Base-by-base conservation (phyloP, 2,329 filamentous ascomycete genomes). In the Clonostachys rosea region DNA sequence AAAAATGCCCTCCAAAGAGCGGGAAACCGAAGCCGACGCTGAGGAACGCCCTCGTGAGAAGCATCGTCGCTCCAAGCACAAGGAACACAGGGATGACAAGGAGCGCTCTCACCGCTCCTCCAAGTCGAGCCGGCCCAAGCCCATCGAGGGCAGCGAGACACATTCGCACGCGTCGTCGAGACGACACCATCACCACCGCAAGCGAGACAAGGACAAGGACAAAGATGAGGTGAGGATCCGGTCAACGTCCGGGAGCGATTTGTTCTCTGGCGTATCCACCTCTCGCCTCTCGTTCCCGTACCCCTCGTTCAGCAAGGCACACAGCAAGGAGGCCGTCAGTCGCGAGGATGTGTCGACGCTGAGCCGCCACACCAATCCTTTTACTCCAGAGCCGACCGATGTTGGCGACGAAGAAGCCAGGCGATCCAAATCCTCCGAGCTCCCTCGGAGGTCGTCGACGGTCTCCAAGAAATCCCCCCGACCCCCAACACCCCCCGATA, bases 271-370 rank as follows among this genome's bases (percentile, higher is more conserved):
- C 57, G 61, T 78, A 44, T 61, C 65, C 45, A 60, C 63, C 8
- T 61, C 60, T 18, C 74, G 75, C 30, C 62, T 73, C 34, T 78
- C 76, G 51, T 62, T 87, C 40, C 86, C 89, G 7, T 95, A 96
- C 62, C 89, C 91, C 2, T 77, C 78, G 11, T 90, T 95, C 66
- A 94, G 88, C 68, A 96, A 95, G 68, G 87, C 87, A 12, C 89
- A 95, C 65, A 95, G 90, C 74, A 94, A 91, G 66, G 92, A 96
- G 69, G 81, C 83, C 41, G 81, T 96, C 46, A 84, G 81, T 60
- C 73, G 73, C 45, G 79, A 84, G 42, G 74, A 80, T 46, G 54
- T 79, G 10, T 39, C 36, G 43, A 39, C 36, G 14, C 14, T 18
- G 14, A 39, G 14, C 36, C 62, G 66, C 17, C 49, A 54, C 8